Percentiles rank a stretch among this genome's conserved stretches.
These are phyloP conservation scores for Debaryomyces psychrophilus DNA, from an alignment of 1,139 yeast genomes.

Conservation along the genomic window DNA sequence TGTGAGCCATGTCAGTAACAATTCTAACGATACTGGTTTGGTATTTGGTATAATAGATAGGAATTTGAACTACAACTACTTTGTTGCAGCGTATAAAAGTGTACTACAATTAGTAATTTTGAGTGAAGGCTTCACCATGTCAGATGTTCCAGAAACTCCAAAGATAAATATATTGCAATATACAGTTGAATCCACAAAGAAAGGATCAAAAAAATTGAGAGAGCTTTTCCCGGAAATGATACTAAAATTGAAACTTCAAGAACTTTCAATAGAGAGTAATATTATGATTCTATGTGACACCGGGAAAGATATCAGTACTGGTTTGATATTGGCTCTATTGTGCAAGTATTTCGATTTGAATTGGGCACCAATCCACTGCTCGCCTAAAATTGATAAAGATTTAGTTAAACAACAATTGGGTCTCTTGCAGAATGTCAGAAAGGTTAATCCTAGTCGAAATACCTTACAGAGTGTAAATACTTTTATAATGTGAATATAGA, in stretches of 20 bases:
- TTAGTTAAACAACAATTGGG: slow-evolving; percentile 61
- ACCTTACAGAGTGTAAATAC: slow-evolving; percentile 69
- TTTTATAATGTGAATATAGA: slow-evolving; percentile 29
- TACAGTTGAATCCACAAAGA: slow-evolving; percentile 52
- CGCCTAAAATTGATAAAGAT: slow-evolving; percentile 47
- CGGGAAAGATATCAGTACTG: slow-evolving; percentile 69
- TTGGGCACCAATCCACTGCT: slow-evolving; percentile 32
- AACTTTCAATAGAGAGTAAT: slow-evolving; percentile 10
- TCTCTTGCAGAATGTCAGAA: slow-evolving; percentile 44
- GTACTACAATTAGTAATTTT: slow-evolving; percentile 27
- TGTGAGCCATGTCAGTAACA: slow-evolving; percentile 16
- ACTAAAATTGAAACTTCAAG: slow-evolving; percentile 19
- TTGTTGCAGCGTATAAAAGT: slow-evolving; percentile 17
- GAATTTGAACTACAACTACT: slow-evolving; percentile 17
- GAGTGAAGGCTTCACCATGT: slow-evolving; percentile 25
- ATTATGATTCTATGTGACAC: slow-evolving; percentile 59
- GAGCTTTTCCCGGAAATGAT: slow-evolving; percentile 42
- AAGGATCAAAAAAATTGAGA: slow-evolving; percentile 63
- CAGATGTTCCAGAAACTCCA: slow-evolving; percentile 22
- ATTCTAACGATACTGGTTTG: slow-evolving; percentile 28
- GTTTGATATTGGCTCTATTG: slow-evolving; percentile 56
- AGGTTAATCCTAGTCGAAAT: slow-evolving; percentile 74
- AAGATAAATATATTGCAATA: slow-evolving; percentile 20
- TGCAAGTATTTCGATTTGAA: slow-evolving; percentile 47
- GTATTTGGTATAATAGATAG: slow-evolving; percentile 31